Conservation (phyloP, 2,329 filamentous ascomycete species). For the Aspergillus fructus region DNA sequence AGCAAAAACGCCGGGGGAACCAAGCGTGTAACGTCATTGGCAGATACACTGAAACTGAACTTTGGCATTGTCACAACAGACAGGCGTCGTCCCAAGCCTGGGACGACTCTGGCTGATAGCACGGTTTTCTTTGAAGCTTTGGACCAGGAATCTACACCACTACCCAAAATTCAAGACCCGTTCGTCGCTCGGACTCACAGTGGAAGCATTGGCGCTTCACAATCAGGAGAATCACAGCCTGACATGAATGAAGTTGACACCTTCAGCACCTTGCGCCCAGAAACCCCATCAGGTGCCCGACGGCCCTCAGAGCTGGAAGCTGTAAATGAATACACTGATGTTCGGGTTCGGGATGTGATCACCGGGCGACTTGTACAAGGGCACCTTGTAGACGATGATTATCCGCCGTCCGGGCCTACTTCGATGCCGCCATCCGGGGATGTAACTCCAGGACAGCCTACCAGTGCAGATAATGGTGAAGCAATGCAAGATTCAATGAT, state of each 20-base stretch:
- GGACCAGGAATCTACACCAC: constrained; percentile 41
- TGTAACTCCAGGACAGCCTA: constrained; percentile 48
- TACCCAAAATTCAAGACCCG: constrained; percentile 25
- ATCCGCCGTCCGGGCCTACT: constrained; percentile 71
- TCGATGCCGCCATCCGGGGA: constrained; percentile 62
- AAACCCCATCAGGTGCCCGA: constrained; percentile 39
- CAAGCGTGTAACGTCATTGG: constrained; percentile 92
- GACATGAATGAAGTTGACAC: constrained; percentile 25
- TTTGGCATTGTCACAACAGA: constrained; percentile 80
- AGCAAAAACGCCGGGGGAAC: constrained; percentile 98
- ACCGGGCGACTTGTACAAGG: constrained; percentile 89
- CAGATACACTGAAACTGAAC: constrained; percentile 93
- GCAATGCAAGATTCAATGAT: constrained; percentile 79
- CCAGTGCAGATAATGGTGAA: constrained; percentile 47
- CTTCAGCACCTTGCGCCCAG: constrained; percentile 33
- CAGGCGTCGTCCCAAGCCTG: constrained; percentile 53
- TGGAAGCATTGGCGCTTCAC: constrained; percentile 15
- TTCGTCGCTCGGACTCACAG: constrained; percentile 29
- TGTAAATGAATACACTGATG: constrained; percentile 66
- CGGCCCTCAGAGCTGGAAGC: constrained; percentile 46
- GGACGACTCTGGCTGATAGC: constrained; percentile 70
- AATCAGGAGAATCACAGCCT: constrained; percentile 13
- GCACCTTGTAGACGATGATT: constrained; percentile 92
- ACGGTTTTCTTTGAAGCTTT: constrained; percentile 70
- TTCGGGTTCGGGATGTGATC: constrained; percentile 83